Evolutionary conservation across 192 early-diverging fungal species (phyloP), one percentile per base, ranked within the genome.

Genomic region (Diversispora epigaea): DNA sequence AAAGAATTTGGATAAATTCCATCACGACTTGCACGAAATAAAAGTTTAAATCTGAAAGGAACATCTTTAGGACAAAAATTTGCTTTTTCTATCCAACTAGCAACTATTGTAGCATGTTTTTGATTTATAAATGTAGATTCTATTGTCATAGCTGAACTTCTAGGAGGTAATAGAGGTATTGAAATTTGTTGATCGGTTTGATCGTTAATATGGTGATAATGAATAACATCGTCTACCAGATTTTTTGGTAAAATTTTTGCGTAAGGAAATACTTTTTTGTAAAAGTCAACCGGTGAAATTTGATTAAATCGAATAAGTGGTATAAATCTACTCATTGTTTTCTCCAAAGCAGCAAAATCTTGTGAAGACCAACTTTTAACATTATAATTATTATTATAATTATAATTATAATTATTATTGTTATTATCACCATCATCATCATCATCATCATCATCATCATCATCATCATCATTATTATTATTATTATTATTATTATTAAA

Each of bases 251-350:
- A 19, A n/a, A 71, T 45, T 43, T 43, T 55, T 41, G 40, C 11
- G 10, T 43, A 58, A 43, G 70, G 40, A 17, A 6, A 6, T 4
- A 71, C 45, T 4, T 67, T 9, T 19, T 57, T 47, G 43, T 56
- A 43, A 43, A 56, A 71, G 4, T 71, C 69, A 43, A 7, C 6
- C 3, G 25, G 6, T 57, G 69, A 43, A 39, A 71, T 71, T 25
- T 54, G 19, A 57, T 12, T 57, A 57, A 56, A 71, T 44, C 69
- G 32, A 43, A 71, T 71, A 40, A 41, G 32, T 46, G 69, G 45
- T 15, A 71, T 57, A 21, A 50, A 71, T 43, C 46, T 57, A 43
- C 57, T n/a, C n/a, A 71, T 3, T 7, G 69, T 71, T 57, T 57
- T 54, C 44, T 71, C 55, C n/a, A 71, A 57, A 11, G 41, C n/a